phyloP scores from a whole-genome alignment of 225 moss, liverwort and hornwort genomes.

The Thuidium tamariscinum region DNA sequence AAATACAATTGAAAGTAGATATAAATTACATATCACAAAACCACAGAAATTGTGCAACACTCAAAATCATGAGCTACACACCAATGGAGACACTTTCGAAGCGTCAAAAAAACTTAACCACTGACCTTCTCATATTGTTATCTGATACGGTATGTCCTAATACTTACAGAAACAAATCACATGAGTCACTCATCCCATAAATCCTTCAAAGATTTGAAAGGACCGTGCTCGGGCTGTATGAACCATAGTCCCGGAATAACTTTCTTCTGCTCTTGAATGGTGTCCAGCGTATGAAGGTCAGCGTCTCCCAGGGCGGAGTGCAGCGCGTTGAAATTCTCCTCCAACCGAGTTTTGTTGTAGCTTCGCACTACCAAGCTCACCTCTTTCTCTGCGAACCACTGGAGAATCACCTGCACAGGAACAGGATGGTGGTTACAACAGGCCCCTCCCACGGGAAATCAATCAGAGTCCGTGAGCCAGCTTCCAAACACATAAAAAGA shows the following conservation, averaged over 20 bases:
- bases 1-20: not conserved
- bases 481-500: not conserved
- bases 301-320: not conserved
- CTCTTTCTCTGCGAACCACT: constrained; percentile 24
- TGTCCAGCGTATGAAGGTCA: not conserved
- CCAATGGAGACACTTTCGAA: too few species aligned
- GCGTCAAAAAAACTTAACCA: too few species aligned
- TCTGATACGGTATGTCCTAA: too few species aligned
- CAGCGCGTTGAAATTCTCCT: constrained; percentile 7
- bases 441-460: too few species aligned
- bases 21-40: not conserved
- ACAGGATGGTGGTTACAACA: too few species aligned
- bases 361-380: constrained; percentile 8
- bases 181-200: constrained; percentile 9
- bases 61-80: too few species aligned
- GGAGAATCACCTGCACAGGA: constrained; percentile 22
- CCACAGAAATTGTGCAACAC: not conserved
- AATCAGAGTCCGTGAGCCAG: not conserved
- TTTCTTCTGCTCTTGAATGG: not conserved
- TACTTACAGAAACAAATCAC: too few species aligned
- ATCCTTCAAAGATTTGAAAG: constrained; percentile 13
- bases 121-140: too few species aligned
- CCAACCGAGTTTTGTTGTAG: not conserved
- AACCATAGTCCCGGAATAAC: too few species aligned
- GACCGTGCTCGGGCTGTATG: constrained; percentile 8